These are phyloP conservation scores for Penicillium maclennaniae DNA, from an alignment of 495 filamentous ascomycete species.

Conservation along the genomic window DNA sequence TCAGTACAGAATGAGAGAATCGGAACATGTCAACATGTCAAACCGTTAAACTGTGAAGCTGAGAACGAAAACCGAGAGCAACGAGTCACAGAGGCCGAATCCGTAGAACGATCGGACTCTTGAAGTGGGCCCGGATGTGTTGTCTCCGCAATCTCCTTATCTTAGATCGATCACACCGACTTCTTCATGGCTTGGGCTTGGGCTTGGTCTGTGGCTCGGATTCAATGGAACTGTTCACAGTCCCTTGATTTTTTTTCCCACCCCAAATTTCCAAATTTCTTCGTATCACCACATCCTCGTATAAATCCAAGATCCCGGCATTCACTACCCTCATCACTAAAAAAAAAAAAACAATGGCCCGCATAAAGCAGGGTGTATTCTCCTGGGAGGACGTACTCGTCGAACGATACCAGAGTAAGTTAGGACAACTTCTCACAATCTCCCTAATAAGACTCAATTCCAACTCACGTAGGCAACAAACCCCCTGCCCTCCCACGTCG, in stretches of 20 bases:
- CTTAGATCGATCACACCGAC: conserved; percentile 1
- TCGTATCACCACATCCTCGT: background rate
- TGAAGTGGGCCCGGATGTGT: background rate
- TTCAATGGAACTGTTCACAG: conserved; percentile 16
- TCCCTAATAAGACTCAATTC: background rate
- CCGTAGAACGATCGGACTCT: no score
- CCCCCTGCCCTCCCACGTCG: conserved; percentile 28
- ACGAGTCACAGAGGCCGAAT: no score
- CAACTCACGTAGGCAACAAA: conserved; percentile 32
- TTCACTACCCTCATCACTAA: background rate
- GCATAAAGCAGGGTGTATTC: conserved; percentile 41
- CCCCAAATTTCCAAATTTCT: no score
- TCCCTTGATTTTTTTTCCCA: conserved; percentile 17
- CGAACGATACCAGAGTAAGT: conserved; percentile 46
- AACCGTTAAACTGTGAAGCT: no score
- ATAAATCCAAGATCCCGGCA: background rate
- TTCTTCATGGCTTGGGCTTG: conserved; percentile 4
- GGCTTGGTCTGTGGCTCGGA: background rate
- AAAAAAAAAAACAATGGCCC: conserved; percentile 27
- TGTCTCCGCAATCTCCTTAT: conserved; percentile 2
- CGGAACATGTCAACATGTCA: no score
- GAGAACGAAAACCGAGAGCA: no score
- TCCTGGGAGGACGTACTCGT: conserved; percentile 48
- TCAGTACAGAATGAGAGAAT: background rate
- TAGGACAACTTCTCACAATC: background rate